Evolutionary conservation across 2,329 filamentous ascomycete species (phyloP), one percentile per base, ranked within the genome.

Genomic region (Arthrocladium fulminans): DNA sequence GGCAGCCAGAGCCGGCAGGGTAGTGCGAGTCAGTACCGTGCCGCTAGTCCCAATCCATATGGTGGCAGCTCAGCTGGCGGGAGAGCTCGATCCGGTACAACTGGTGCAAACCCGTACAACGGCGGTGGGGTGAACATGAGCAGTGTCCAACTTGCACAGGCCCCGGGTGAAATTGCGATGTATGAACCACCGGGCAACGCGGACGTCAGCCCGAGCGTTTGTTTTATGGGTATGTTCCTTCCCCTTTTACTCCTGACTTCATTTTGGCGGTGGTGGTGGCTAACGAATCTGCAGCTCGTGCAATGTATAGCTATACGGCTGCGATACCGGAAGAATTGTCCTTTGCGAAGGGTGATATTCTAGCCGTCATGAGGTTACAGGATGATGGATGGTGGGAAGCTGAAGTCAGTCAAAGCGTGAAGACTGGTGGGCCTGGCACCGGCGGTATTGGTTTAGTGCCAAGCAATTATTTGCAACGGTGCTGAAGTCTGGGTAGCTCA

Each of bases 371-470:
- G 40, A 78, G 89, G 51, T 80, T 94, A 60, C 92, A 98, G 68
- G 92, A 98, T 64, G 92, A 98, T 63, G 92, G 92, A 17, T 98
- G 92, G 92, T 98, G 94, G 57, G 92, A 98, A 70, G 94, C 94
- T 10, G 90, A 96, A 66, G 80, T 96, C 34, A 86, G 89, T 39
- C 82, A 83, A 17, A 74, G 73, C 58, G 38, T 41, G 15, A 69
- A 68, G 34, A 73, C 72, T 7, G 64, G 68, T 34, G 64, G 62
- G n/a, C 56, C 61, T 32, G 63, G 60, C 48, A 65, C 73, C 10
- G 80, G 80, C 25, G 65, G 60, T 43, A 65, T 74, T 13, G 80
- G 80, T 20, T 67, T 84, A 57, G 80, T 84, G 45, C 80, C 80
- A 2, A 81, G 77, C 56, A 84, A 84, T 63, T 84, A 84, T 60